These are phyloP conservation scores for Lipomyces chichibuensis DNA, from an alignment of 805 yeast genomes.

Conservation along the genomic window DNA sequence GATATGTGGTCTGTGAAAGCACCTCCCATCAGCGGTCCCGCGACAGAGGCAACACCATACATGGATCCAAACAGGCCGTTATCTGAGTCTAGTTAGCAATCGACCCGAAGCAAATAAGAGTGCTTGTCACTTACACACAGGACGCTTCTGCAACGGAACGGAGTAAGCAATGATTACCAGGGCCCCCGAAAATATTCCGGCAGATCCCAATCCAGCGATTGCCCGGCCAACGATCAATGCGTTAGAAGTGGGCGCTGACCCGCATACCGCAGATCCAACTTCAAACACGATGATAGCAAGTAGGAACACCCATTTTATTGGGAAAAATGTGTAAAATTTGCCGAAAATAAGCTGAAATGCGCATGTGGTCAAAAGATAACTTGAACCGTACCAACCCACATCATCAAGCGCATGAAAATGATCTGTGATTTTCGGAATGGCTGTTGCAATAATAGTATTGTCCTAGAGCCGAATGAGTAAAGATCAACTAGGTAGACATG, in stretches of 20 bases:
- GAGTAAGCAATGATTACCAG: constrained; percentile 60
- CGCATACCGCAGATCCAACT: constrained; percentile 37
- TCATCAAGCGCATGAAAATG: constrained; percentile 14
- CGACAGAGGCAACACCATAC: constrained; percentile 48
- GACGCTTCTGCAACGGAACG: constrained; percentile 48
- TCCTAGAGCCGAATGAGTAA: constrained; percentile 7
- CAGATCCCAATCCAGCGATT: constrained; percentile 71
- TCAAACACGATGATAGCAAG: constrained; percentile 47
- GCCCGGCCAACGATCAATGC: constrained; percentile 71
- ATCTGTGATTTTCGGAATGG: constrained; percentile 17
- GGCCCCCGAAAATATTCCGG: constrained; percentile 62
- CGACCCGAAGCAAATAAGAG: neutral
- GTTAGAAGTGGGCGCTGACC: constrained; percentile 47
- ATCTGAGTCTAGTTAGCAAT: neutral
- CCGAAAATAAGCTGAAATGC: constrained; percentile 18
- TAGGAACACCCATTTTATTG: constrained; percentile 16
- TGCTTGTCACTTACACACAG: constrained; percentile 28
- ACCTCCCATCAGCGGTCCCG: constrained; percentile 63
- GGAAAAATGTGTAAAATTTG: constrained; percentile 10
- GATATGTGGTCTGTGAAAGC: constrained; percentile 50
- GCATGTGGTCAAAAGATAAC: constrained; percentile 13
- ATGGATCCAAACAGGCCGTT: constrained; percentile 38
- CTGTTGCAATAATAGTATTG: constrained; percentile 19
- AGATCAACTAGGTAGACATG: neutral
- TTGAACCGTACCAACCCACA: constrained; percentile 19